Base-by-base conservation (phyloP, 1,284 basidiomycete species). In the Neonothopanus nambi region DNA sequence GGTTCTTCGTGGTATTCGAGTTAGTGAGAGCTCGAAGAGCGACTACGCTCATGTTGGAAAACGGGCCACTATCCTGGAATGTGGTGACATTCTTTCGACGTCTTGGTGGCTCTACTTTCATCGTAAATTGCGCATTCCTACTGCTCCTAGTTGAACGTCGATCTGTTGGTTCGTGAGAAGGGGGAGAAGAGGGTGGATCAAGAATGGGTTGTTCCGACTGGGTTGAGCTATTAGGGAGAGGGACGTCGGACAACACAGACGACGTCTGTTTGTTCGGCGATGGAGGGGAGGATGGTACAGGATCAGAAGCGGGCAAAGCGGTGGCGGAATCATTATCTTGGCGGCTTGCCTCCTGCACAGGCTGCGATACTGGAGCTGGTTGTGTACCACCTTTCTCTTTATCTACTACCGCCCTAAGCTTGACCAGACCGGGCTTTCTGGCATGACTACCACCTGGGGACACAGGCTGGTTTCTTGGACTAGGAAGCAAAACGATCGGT, bases 1-100 rank as follows among this genome's bases (percentile, higher is more conserved):
- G 86, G 60, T 91, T 91, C 63, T 72, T 80, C 43, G 72, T 67
- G 3, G 89, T 91, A 65, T 91, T 91, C 33, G 80, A 76, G 15
- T 74, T 76, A 5, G 89, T 91, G 46, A 91, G 75, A 26, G 82
- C 76, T 63, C 81, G 85, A 49, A 91, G 70, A 9, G 87, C 84
- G 2, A 80, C 73, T 11, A 81, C 79, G 46, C 76, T 86, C 80
- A 89, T 83, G 21, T 82, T 80, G 47, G 74, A 73, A 62, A 87
- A 86, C 17, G 69, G 69, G 38, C 72, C 73, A 6, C 69, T 70
- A 43, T 79, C 79, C 28, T 67, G 60, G 30, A 66, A 70, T 36
- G 64, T 64, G 24, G 69, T 55, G 26, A 67, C 20, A 11, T 52
- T 44, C 35, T 47, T 59, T 28, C 55, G 41, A 28, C 57, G 53